Evolutionary conservation across 495 filamentous ascomycete genomes (phyloP).

Genomic region (Penicillium dipodomyicola): DNA sequence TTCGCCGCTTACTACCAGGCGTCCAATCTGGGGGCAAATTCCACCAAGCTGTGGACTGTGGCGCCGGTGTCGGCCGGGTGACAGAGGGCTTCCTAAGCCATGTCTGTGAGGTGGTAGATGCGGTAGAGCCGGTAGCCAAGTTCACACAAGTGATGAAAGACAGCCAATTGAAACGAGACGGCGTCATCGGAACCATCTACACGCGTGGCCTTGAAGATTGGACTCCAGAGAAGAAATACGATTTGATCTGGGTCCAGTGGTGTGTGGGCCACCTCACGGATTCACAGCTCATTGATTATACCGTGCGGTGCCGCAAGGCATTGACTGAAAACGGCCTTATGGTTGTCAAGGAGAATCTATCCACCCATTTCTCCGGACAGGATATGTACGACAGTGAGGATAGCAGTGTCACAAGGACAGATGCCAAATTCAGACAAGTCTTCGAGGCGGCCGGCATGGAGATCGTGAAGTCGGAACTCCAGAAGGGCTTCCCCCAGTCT

Average conservation of each 20-base stretch:
- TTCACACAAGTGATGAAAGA: conserved; percentile 42
- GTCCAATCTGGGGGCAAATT: conserved; percentile 30
- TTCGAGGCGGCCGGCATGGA: conserved; percentile 68
- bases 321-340: conserved; percentile 56
- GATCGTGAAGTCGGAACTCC: conserved; percentile 68
- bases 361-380: conserved; percentile 47
- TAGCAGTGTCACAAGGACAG: conserved; percentile 74
- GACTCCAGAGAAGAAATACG: conserved; percentile 58
- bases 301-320: conserved; percentile 57
- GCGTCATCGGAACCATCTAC: conserved; percentile 60
- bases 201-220: conserved; percentile 76
- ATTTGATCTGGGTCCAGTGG: conserved; percentile 76
- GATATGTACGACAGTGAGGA: conserved; percentile 79
- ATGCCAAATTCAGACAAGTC: conserved; percentile 64
- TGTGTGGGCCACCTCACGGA: conserved; percentile 92
- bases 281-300: conserved; percentile 63
- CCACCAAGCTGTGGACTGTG: conserved; percentile 53
- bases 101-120: conserved; percentile 53
- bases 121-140: conserved; percentile 59
- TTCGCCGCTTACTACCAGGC: conserved; percentile 49
- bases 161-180: conserved; percentile 28
- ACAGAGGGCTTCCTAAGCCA: conserved; percentile 55
- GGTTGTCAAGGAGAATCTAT: conserved; percentile 86
- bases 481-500: conserved; percentile 66
- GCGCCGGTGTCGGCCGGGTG: conserved; percentile 62